Base-by-base conservation (phyloP, 75 land plant species). In the Selaginella moellendorffii region DNA sequence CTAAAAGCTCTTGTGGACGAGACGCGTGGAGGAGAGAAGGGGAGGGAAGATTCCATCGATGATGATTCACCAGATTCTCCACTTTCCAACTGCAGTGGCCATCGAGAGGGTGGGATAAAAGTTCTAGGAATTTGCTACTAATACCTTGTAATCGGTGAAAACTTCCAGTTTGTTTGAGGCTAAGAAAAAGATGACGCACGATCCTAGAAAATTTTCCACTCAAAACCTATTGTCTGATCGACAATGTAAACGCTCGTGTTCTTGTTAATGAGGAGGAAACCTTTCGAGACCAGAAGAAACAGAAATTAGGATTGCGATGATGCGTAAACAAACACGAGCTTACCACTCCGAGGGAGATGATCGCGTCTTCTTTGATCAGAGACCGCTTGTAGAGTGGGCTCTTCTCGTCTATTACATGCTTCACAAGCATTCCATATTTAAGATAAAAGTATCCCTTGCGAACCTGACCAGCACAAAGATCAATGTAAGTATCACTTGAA, bases 361-460 rank as follows among this genome's bases (percentile, higher is more conserved):
- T 46, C 18, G 76, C 74, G 68, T 77, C 75, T 42, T 72, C 79
- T 27, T 68, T 63, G 26, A 36, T 30, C 31, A 77, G 63, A 30
- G 75, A 72, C 54, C 75, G 74, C 14, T 52, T 51, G 27, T 68
- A 68, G 65, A 77, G 58, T 51, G 79, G 79, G 64, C 79, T 77
- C 23, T 64, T 54, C 52, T 72, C 75, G 53, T 77, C 79, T 30
- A 77, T 77, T 12, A 77, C 60, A 72, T 77, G 79, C 21, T 75
- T 63, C 10, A 77, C 71, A 24, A 77, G 66, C 79, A 77, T 77
- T 30, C 79, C 79, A 29, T 68, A 66, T 27, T 63, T 52, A n/a
- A 77, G 30, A 65, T 60, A 68, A 29, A 74, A 69, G 46, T 71
- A 52, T 29, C 72, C 75, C 58, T 74, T 28, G 30, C 79, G 69